Base-by-base conservation (phyloP, 2,329 filamentous ascomycete species). In the Colletotrichum tabaci region DNA sequence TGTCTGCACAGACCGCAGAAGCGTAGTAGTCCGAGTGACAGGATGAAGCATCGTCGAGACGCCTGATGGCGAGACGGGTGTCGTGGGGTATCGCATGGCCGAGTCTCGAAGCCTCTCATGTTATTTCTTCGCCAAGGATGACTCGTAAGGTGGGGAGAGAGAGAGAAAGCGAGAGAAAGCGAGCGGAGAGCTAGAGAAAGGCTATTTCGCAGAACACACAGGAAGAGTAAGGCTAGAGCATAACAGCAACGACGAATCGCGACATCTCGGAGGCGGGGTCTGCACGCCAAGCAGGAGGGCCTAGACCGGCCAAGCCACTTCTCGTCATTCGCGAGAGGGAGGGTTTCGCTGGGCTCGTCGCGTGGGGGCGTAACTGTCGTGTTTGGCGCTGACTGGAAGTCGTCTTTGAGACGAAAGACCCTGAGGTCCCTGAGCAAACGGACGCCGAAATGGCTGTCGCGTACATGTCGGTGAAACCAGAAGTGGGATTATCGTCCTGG, bases 311-410 rank as follows among this genome's bases (percentile, higher is more conserved):
- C 8, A 38, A 49, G 3, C 77, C 4, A 82, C 26, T 30, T 61
- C 18, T 21, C 80, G 21, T 85, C 84, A 2, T 86, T 83, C 82
- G 75, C 57, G 10, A 46, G 5, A 50, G 50, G 16, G 58, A 4
- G 50, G 50, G 58, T 1, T 85, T 85, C 71, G 67, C 82, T 55
- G 80, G 80, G n/a, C 84, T 83, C 74, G 78, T 83, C 74, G 78
- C 83, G n/a, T 76, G 86, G 47, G 83, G 83, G 5, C 76, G 82
- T 47, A 79, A 81, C 52, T 86, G 80, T 67, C 79, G 82, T 74
- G 57, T 83, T 7, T 4, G 52, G 80, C 18, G 26, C 26, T n/a
- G 42, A 8, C n/a, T 16, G 57, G 44, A 47, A 30, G 30, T 30
- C 30, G 30, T 30, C 44, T 49, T 49, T 84, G 72, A 57, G 76